A percentile compares a stretch with the other conserved stretches of the same genome.
phyloP scores from a whole-genome alignment of 2,329 filamentous ascomycete genomes.

The Gyromitra esculenta region DNA sequence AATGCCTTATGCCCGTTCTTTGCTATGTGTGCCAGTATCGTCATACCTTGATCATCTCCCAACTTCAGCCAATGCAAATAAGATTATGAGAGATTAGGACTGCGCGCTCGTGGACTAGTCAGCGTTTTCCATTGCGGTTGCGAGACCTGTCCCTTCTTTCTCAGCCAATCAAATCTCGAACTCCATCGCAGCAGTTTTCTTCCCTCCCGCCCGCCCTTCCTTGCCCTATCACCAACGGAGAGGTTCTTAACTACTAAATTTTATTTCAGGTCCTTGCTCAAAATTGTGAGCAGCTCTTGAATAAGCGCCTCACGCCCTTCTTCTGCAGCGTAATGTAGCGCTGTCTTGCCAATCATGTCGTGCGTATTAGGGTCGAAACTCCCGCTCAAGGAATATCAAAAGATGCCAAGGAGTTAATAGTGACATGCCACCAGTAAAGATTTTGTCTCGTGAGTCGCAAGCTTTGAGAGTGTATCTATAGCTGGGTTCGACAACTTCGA shows the following conservation, averaged over 20 bases:
- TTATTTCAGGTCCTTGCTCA: no score
- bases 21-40: neutral
- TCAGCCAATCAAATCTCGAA: neutral
- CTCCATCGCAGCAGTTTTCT: neutral
- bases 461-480: no score
- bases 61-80: neutral
- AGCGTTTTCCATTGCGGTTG: no score
- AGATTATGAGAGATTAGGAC: neutral
- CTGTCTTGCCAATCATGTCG: neutral
- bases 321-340: slow-evolving; percentile 12
- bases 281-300: neutral
- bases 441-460: neutral
- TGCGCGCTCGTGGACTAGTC: no score
- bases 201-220: no score
- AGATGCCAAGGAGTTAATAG: slow-evolving; percentile 2
- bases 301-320: neutral
- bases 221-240: no score
- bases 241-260: no score
- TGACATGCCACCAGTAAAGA: slow-evolving; percentile 7
- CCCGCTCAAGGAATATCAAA: neutral
- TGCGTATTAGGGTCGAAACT: neutral
- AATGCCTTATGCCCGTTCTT: neutral
- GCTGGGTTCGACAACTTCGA: neutral
- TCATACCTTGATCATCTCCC: neutral
- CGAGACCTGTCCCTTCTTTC: no score